Evolutionary conservation across 306 rosid species (phyloP).

Genomic region (Vachellia collinsii): DNA sequence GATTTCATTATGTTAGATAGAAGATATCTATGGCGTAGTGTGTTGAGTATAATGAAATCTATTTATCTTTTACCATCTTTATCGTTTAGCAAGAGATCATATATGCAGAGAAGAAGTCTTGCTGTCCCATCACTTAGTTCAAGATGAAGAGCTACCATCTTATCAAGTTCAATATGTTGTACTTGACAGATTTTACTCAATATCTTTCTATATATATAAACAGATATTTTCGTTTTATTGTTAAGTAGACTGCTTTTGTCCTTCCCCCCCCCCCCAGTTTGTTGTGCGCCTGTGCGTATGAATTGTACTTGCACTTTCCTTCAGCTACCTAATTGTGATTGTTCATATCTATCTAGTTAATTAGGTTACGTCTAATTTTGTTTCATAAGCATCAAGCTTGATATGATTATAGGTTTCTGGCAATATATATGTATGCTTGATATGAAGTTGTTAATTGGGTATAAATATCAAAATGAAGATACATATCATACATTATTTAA

Average conservation of each 20-base stretch:
- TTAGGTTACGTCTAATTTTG: conserved; percentile 43
- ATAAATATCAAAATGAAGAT: neutral
- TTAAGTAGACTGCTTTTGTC: neutral
- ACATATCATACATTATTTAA: neutral
- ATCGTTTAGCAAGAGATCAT: conserved; percentile 24
- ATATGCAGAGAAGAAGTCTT: conserved; percentile 28
- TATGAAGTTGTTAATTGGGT: neutral
- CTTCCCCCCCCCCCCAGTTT: neutral
- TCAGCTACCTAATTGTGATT: conserved; percentile 24
- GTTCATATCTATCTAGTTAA: conserved; percentile 20
- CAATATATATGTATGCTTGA: neutral
- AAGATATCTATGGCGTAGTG: conserved; percentile 31
- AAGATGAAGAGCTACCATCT: conserved; percentile 27
- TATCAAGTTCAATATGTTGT: conserved; percentile 23
- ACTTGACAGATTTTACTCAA: conserved; percentile 25
- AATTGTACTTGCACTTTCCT: conserved; percentile 1
- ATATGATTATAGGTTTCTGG: conserved; percentile 16
- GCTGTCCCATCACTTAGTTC: conserved; percentile 33
- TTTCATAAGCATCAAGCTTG: conserved; percentile 23
- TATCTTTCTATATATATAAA: neutral
- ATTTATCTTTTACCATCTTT: conserved; percentile 25
- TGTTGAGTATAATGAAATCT: conserved; percentile 31
- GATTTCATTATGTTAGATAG: conserved; percentile 26
- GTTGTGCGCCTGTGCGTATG: neutral
- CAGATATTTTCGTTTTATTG: conserved; percentile 17